phyloP scores from a whole-genome alignment of 2,329 filamentous ascomycete genomes.

The Celoporthe dispersa region DNA sequence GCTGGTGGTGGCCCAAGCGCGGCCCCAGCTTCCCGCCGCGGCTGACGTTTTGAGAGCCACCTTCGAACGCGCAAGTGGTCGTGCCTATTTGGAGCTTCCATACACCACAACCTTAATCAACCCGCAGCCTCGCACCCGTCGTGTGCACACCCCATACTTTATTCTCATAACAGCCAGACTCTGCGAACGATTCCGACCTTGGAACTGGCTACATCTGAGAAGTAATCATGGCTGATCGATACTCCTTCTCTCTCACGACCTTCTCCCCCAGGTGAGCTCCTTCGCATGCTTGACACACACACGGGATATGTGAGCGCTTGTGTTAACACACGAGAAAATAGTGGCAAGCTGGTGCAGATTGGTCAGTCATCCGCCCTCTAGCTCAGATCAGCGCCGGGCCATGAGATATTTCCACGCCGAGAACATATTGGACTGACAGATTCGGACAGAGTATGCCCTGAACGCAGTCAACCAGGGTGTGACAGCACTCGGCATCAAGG shows the following conservation, averaged over 20 bases:
- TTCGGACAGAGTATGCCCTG: conserved; percentile 84
- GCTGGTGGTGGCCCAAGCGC: conserved; percentile 3
- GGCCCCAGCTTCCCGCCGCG: conserved; percentile 7
- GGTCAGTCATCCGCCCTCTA: conserved; percentile 52
- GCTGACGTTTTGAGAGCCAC: conserved; percentile 9
- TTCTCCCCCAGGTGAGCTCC: conserved; percentile 93
- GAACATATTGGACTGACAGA: conserved; percentile 29
- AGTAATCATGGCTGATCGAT: conserved; percentile 86
- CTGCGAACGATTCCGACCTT: neutral
- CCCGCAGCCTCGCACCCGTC: conserved; percentile 6
- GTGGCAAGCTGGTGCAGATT: conserved; percentile 99
- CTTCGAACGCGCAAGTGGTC: conserved; percentile 15
- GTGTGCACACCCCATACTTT: neutral
- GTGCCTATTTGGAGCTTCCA: conserved; percentile 16
- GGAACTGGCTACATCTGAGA: conserved; percentile 21
- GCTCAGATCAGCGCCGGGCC: conserved; percentile 43
- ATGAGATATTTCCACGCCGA: neutral
- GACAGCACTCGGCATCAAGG: conserved; percentile 97
- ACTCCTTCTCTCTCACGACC: conserved; percentile 98
- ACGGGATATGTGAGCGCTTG: conserved; percentile 29
- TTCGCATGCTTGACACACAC: conserved; percentile 11
- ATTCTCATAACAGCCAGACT: neutral
- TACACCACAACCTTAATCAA: conserved; percentile 13
- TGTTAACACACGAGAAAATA: conserved; percentile 46
- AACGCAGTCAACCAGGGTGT: conserved; percentile 99